Conservation (phyloP, 305 asterid genomes). For the Solanum hybrid region DNA sequence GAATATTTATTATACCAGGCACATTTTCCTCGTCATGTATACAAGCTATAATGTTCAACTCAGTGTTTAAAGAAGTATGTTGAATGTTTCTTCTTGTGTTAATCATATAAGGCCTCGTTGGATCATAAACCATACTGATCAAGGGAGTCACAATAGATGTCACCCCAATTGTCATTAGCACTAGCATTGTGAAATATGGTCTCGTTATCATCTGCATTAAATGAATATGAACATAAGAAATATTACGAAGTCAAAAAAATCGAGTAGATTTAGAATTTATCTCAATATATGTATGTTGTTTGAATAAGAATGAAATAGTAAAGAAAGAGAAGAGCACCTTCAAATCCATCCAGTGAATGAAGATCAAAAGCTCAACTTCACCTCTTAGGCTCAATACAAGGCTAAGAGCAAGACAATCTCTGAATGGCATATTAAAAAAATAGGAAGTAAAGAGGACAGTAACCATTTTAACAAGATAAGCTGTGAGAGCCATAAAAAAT, state of each 20-base stretch:
- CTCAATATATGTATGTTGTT: not conserved
- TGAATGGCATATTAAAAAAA: constrained; percentile 31
- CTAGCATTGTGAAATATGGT: constrained; percentile 46
- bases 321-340: constrained; percentile 24
- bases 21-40: constrained; percentile 43
- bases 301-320: not conserved
- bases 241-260: not conserved
- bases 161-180: constrained; percentile 24
- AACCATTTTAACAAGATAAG: constrained; percentile 30
- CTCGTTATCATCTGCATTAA: constrained; percentile 40
- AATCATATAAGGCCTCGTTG: constrained; percentile 73
- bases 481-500: constrained; percentile 29
- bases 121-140: constrained; percentile 61
- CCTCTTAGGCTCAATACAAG: constrained; percentile 61
- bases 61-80: constrained; percentile 47
- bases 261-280: not conserved
- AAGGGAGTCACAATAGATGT: constrained; percentile 51
- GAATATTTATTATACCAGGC: constrained; percentile 28
- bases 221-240: not conserved
- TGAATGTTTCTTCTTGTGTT: constrained; percentile 68
- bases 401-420: constrained; percentile 63
- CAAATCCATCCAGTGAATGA: constrained; percentile 52
- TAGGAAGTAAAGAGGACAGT: constrained; percentile 31
- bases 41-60: constrained; percentile 46
- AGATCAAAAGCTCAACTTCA: constrained; percentile 53